A percentile compares a stretch with the other conserved stretches of the same genome.
These are phyloP conservation scores for Nissolia schottii DNA, from an alignment of 306 rosid genomes.

Conservation along the genomic window DNA sequence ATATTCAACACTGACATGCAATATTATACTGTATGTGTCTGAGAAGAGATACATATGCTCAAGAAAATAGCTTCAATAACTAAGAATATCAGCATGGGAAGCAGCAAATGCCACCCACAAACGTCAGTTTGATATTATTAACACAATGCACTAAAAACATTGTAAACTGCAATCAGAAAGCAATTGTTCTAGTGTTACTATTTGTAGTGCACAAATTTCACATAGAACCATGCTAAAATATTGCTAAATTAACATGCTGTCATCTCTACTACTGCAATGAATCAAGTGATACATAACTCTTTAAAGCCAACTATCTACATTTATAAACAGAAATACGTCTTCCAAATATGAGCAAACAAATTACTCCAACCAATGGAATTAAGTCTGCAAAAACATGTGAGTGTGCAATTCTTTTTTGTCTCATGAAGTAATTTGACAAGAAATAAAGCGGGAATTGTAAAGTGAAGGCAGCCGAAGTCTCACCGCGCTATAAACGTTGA, in stretches of 20 bases:
- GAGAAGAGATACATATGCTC: background rate
- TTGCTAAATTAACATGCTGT: background rate
- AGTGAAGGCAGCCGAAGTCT: slow-evolving; percentile 20
- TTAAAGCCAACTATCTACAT: background rate
- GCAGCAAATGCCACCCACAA: slow-evolving; percentile 6
- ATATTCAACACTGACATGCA: background rate
- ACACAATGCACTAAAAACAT: background rate
- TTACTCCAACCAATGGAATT: background rate
- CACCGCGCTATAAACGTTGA: slow-evolving; percentile 94
- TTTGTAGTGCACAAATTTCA: background rate
- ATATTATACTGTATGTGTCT: background rate
- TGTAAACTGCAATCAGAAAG: background rate
- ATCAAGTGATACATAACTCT: background rate
- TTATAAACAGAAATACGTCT: background rate
- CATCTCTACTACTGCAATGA: background rate
- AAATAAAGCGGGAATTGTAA: background rate
- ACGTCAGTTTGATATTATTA: background rate
- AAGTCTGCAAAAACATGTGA: background rate
- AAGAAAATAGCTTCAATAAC: background rate
- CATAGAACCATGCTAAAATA: slow-evolving; percentile 4
- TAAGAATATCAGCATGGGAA: background rate
- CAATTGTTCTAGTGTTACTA: background rate
- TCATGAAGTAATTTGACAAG: background rate
- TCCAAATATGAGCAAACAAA: slow-evolving; percentile 1
- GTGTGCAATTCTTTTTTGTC: background rate